phyloP scores from a whole-genome alignment of 202 grass and related monocot genomes.

The Musa balbisiana region DNA sequence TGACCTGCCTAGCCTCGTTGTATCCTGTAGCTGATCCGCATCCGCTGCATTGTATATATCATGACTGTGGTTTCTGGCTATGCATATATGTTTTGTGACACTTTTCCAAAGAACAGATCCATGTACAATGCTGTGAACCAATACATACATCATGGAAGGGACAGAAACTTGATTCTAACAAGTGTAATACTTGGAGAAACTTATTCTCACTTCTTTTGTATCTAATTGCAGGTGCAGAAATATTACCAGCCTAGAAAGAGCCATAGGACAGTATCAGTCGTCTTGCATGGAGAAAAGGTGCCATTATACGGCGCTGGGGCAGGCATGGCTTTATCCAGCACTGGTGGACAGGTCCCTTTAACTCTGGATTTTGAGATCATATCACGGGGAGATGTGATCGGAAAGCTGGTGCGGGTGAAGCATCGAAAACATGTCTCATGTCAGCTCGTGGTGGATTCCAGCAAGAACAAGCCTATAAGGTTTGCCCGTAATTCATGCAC shows the following conservation, averaged over 20 bases:
- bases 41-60: too few species aligned
- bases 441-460: constrained; percentile 33
- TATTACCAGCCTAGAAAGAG: constrained; percentile 76
- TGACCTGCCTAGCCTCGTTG: too few species aligned
- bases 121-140: too few species aligned
- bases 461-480: constrained; percentile 45
- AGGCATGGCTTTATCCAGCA: constrained; percentile 30
- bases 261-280: constrained; percentile 20
- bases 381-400: constrained; percentile 58
- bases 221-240: constrained; percentile 40
- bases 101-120: too few species aligned
- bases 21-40: too few species aligned
- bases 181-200: neutral
- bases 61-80: too few species aligned
- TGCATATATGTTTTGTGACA: too few species aligned
- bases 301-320: constrained; percentile 81
- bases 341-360: constrained; percentile 34
- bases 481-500: constrained; percentile 39
- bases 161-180: neutral
- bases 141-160: too few species aligned
- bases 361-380: constrained; percentile 40
- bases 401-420: constrained; percentile 63
- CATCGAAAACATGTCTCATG: constrained; percentile 41
- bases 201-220: neutral
- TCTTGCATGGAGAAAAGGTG: constrained; percentile 58